Evolutionary conservation across 2,329 filamentous ascomycete genomes (phyloP), one percentile per base, ranked within the genome.

Genomic region (Zymoseptoria passerinii): DNA sequence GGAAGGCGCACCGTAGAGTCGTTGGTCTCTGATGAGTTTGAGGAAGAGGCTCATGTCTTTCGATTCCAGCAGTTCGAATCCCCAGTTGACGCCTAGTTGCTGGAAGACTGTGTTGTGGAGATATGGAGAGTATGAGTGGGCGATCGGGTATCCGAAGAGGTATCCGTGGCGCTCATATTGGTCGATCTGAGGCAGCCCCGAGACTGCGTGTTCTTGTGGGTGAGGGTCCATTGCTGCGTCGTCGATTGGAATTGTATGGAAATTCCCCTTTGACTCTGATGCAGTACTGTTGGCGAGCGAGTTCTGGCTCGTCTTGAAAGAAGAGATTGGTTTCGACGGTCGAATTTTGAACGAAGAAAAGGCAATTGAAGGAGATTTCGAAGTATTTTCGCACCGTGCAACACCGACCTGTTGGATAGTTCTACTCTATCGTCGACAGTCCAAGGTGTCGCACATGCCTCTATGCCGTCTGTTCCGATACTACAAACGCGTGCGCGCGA

Each of bases 1-100:
- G 27, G 27, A 10, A n/a, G 40, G 27, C 75, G 49, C 73, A 81
- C 84, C 85, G 67, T 85, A 86, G 71, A 85, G 87, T 63, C 80
- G 76, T 16, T 81, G 80, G 62, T 85, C 74, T 59, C 78, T 76
- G 35, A 82, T 77, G 7, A 87, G 74, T 8, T 68, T 55, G 4
- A 78, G 69, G 61, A 78, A 78, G 13, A 75, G 69, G 2, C 65
- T 63, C 66, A 78, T 77, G 58, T 78, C 74, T 28, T 70, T 72
- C 4, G 76, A 77, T 52, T 77, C 74, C 20, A 82, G 71, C 6
- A 77, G 75, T 44, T 78, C 73, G 66, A 82, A 80, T 27, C 72
- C 72, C 80, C 81, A 83, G 59, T 78, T 77, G 59, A 81, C 70
- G 3, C 76, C 76, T 35, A 81, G 66, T n/a, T 70, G 68, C 49